Percentiles rank a stretch among this genome's conserved stretches.
Conservation (phyloP, 805 yeast genomes). For the Saccharomycopsis fermentans region DNA sequence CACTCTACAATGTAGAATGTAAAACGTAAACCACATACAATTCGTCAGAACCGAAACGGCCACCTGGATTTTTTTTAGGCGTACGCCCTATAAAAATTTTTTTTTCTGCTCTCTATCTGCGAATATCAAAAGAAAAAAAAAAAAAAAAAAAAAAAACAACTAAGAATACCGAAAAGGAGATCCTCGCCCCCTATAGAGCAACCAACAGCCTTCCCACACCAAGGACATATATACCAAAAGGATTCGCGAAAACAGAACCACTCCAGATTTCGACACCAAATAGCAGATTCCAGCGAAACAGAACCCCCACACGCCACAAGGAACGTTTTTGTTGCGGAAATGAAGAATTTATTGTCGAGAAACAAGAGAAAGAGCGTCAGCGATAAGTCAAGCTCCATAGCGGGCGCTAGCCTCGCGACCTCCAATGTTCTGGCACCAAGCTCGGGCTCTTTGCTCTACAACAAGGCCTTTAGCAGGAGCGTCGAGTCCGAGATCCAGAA, state of each 20-base stretch:
- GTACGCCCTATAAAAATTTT: no score
- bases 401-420: not conserved
- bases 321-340: not conserved
- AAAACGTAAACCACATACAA: no score
- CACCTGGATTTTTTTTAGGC: no score
- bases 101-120: no score
- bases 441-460: constrained; percentile 6
- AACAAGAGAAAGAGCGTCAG: constrained; percentile 17
- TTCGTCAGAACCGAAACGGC: no score
- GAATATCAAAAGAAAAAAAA: no score
- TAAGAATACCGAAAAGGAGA: not conserved
- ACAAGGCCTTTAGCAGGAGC: constrained; percentile 1
- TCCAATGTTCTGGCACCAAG: not conserved
- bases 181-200: no score
- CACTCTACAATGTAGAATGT: no score
- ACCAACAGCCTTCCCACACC: no score
- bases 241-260: no score
- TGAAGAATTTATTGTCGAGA: constrained; percentile 16
- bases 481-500: constrained; percentile 4
- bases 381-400: constrained; percentile 5
- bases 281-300: not conserved
- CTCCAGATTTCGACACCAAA: no score
- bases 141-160: not conserved
- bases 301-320: not conserved
- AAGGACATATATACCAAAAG: no score